phyloP scores from a whole-genome alignment of 2,329 filamentous ascomycete species.

The Monilinia aucupariae region DNA sequence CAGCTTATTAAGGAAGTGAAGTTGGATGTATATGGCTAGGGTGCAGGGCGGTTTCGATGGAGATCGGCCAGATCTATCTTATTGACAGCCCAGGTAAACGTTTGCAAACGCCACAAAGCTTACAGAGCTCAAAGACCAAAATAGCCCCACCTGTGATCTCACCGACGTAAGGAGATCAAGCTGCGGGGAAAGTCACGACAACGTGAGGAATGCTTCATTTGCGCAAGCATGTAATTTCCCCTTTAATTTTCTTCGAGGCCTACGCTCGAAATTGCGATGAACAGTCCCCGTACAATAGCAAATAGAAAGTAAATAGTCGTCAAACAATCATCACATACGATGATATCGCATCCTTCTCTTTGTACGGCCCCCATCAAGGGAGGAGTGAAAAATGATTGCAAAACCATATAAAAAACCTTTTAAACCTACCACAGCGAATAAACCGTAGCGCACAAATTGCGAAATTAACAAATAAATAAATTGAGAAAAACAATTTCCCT shows the following conservation, averaged over 20 bases:
- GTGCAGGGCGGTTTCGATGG: constrained; percentile 27
- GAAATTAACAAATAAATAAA: constrained; percentile 3
- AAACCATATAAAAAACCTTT: not conserved
- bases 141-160: constrained; percentile 12
- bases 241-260: not conserved
- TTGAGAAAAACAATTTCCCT: not conserved
- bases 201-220: constrained; percentile 33
- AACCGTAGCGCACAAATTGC: not conserved
- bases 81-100: constrained; percentile 20
- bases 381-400: not conserved
- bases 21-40: constrained; percentile 17
- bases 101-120: constrained; percentile 21
- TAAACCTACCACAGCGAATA: not conserved
- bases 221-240: constrained; percentile 25
- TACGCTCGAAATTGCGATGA: not conserved
- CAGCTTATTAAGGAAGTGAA: constrained; percentile 30
- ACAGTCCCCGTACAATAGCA: not conserved
- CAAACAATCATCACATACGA: not conserved
- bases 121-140: constrained; percentile 12
- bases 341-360: constrained; percentile 1
- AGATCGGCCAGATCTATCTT: constrained; percentile 23
- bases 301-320: not conserved
- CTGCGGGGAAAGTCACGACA: constrained; percentile 20
- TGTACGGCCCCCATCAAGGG: not conserved
- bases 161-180: constrained; percentile 27